Conservation (phyloP, 306 rosid species). For the Medicago arabica region DNA sequence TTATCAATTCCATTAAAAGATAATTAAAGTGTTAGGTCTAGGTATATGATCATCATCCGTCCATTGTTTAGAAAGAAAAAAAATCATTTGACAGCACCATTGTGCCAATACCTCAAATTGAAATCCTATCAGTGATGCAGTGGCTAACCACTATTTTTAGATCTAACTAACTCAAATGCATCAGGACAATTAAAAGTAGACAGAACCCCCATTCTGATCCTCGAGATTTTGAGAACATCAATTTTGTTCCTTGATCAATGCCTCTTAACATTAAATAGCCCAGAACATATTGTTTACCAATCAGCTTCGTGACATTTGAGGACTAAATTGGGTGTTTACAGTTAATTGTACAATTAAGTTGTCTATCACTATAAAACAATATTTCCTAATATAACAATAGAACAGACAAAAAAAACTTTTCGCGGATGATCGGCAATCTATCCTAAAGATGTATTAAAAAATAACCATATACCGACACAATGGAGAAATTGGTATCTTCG, state of each 20-base stretch:
- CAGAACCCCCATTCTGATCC: constrained; percentile 1
- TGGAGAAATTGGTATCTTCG: constrained; percentile 4
- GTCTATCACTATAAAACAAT: neutral
- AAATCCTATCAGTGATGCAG: constrained; percentile 14
- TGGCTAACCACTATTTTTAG: neutral
- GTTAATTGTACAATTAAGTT: neutral
- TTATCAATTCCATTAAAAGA: neutral
- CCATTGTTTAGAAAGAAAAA: neutral
- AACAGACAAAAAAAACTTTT: constrained; percentile 17
- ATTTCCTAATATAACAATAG: neutral
- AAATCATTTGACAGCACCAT: constrained; percentile 28
- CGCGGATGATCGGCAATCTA: constrained; percentile 2
- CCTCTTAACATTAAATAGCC: neutral
- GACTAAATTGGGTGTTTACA: neutral
- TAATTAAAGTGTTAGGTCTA: neutral
- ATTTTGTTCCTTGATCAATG: neutral
- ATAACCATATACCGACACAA: constrained; percentile 12
- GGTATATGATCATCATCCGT: constrained; percentile 11
- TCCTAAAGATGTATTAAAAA: neutral
- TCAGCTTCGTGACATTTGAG: neutral
- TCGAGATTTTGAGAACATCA: neutral
- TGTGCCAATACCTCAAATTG: neutral
- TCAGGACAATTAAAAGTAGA: neutral
- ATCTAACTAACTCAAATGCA: constrained; percentile 26
- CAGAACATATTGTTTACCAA: neutral